Percentiles rank a stretch among this genome's conserved stretches.
Conservation (phyloP, 345 rosid species). For the Raphanus raphanistrum region DNA sequence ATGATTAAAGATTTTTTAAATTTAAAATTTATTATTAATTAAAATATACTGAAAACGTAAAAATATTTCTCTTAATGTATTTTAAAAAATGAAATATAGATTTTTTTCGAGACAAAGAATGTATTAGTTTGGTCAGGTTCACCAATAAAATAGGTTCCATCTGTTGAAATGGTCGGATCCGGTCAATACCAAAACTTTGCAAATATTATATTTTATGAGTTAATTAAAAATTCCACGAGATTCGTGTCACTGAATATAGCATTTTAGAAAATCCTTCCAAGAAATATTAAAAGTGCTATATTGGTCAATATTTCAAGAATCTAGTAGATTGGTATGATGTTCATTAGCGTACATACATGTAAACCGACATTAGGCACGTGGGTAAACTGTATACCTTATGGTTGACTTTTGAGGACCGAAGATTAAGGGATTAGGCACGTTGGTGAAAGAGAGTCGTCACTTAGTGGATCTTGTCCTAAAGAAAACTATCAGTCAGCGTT, state of each 20-base stretch:
- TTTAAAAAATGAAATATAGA: no score
- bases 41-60: no score
- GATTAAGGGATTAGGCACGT: conserved; percentile 35
- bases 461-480: conserved; percentile 36
- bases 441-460: neutral
- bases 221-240: neutral
- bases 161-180: neutral
- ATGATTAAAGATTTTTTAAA: no score
- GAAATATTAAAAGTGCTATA: no score
- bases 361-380: neutral
- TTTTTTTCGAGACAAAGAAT: no score
- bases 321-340: no score
- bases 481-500: conserved; percentile 17
- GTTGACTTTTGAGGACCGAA: conserved; percentile 28
- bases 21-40: no score
- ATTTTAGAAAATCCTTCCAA: no score
- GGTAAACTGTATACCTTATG: neutral
- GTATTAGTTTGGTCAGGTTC: neutral
- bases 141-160: neutral
- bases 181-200: neutral
- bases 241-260: no score
- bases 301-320: neutral
- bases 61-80: no score
- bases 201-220: neutral
- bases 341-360: neutral